These are phyloP conservation scores for Stagonosporopsis chrysanthemi DNA, from an alignment of 2,329 filamentous ascomycete species.

Conservation along the genomic window DNA sequence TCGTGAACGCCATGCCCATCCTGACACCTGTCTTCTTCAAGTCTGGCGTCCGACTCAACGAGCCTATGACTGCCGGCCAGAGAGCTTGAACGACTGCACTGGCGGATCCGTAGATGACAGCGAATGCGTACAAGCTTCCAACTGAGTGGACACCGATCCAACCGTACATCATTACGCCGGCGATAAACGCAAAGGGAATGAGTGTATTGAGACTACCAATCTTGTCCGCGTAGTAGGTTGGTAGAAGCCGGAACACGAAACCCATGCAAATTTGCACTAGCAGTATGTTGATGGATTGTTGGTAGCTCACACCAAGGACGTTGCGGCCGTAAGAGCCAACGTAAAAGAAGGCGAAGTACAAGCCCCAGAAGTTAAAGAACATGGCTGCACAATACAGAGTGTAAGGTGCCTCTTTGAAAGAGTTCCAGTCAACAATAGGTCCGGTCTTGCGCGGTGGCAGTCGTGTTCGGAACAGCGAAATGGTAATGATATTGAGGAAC, in stretches of 20 bases:
- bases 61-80: slow-evolving; percentile 37
- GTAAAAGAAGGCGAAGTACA: slow-evolving; percentile 58
- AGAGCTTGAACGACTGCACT: slow-evolving; percentile 43
- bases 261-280: slow-evolving; percentile 60
- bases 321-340: slow-evolving; percentile 53
- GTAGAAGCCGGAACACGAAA: slow-evolving; percentile 59
- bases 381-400: slow-evolving; percentile 47
- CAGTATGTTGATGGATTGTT: slow-evolving; percentile 62
- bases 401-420: slow-evolving; percentile 53
- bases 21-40: slow-evolving; percentile 44
- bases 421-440: slow-evolving; percentile 51
- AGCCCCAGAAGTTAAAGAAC: slow-evolving; percentile 49
- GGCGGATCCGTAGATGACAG: slow-evolving; percentile 40
- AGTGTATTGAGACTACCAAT: slow-evolving; percentile 57
- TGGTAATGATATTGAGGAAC: slow-evolving; percentile 43
- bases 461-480: slow-evolving; percentile 48
- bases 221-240: slow-evolving; percentile 50
- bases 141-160: slow-evolving; percentile 43
- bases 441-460: slow-evolving; percentile 53
- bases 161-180: slow-evolving; percentile 54
- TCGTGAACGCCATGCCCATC: slow-evolving; percentile 49
- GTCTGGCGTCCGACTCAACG: slow-evolving; percentile 44
- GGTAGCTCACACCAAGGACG: slow-evolving; percentile 57
- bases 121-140: slow-evolving; percentile 39
- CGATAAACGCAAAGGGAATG: slow-evolving; percentile 57